These are phyloP conservation scores for Citrullus amarus DNA, from an alignment of 306 rosid genomes.

Conservation along the genomic window DNA sequence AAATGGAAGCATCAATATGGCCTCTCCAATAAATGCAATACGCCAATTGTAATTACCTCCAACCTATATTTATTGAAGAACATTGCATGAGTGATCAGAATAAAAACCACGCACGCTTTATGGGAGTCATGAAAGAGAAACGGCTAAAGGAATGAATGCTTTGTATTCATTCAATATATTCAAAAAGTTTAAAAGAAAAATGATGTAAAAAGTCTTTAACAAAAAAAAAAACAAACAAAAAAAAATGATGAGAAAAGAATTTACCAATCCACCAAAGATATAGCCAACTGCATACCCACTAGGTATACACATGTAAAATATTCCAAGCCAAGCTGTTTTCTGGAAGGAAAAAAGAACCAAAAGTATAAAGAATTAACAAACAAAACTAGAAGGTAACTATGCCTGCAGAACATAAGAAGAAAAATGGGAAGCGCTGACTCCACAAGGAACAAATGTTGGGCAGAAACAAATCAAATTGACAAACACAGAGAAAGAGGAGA, in stretches of 20 bases:
- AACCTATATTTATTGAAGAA: slow-evolving; percentile 32
- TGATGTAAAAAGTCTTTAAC: background rate
- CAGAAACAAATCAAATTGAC: background rate
- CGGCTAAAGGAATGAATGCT: background rate
- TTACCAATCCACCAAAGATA: slow-evolving; percentile 86
- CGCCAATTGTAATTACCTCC: slow-evolving; percentile 72
- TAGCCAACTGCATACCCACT: slow-evolving; percentile 91
- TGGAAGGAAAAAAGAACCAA: slow-evolving; percentile 10
- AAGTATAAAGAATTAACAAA: slow-evolving; percentile 9
- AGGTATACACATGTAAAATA: slow-evolving; percentile 95
- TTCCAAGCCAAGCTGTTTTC: slow-evolving; percentile 96
- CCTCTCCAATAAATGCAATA: slow-evolving; percentile 70
- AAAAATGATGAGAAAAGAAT: slow-evolving; percentile 14
- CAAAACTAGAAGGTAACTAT: slow-evolving; percentile 8
- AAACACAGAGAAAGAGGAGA: background rate
- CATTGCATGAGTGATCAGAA: background rate
- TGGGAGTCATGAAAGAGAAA: background rate
- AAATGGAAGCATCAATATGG: slow-evolving; percentile 88
- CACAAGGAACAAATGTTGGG: background rate
- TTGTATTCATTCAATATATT: background rate
- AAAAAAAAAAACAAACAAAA: no score
- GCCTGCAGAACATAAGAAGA: background rate
- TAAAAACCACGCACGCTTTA: background rate
- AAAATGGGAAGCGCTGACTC: background rate
- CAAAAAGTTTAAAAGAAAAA: background rate